Base-by-base conservation (phyloP, 2,329 filamentous ascomycete genomes). In the Parascedosporium putredinis region DNA sequence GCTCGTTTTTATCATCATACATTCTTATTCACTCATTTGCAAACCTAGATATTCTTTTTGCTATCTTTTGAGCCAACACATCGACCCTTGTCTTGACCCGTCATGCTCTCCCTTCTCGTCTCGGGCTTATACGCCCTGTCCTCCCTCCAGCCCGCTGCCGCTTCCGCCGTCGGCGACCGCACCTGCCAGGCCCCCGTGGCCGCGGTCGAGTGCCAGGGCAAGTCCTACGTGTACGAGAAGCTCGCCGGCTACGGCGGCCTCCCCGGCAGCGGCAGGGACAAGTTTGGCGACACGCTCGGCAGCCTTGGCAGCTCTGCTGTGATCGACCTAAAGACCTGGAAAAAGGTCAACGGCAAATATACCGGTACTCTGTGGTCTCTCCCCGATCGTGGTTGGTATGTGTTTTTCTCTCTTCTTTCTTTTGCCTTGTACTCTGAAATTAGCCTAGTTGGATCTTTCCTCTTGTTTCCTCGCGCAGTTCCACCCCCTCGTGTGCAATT, bases 221-320 rank as follows among this genome's bases (percentile, higher is more conserved):
- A 78, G 54, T 70, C 64, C 0, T 87, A 84, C 58, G 70, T 75
- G n/a, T 88, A 88, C 60, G 67, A 82, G 49, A 71, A 75, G 51
- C 74, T 88, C 10, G 81, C 78, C 4, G 84, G 84, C 8, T 87
- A 80, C 59, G 84, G 84, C 4, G 74, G 70, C 50, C 64, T 87
- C 3, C 64, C 75, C 0, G 70, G 71, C 31, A 71, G 80, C 57
- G 72, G 74, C 3, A 67, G 72, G 29, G 84, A 88, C 64, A 81
- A 82, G 59, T 82, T 75, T 55, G 81, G 81, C 24, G 84, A 88
- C 59, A 87, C 82, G 0, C 67, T 87, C 27, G 81, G 80, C 33
- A 69, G 84, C 47, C 84, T 84, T 7, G 83, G 38, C 3, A 42
- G 38, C 20, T 42, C 38, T 42, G 38, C 78, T 51, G 72, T 79